Evolutionary conservation across 2,329 filamentous ascomycete genomes (phyloP), one percentile per base, ranked within the genome.

Genomic region (Paradendryphiella salina): DNA sequence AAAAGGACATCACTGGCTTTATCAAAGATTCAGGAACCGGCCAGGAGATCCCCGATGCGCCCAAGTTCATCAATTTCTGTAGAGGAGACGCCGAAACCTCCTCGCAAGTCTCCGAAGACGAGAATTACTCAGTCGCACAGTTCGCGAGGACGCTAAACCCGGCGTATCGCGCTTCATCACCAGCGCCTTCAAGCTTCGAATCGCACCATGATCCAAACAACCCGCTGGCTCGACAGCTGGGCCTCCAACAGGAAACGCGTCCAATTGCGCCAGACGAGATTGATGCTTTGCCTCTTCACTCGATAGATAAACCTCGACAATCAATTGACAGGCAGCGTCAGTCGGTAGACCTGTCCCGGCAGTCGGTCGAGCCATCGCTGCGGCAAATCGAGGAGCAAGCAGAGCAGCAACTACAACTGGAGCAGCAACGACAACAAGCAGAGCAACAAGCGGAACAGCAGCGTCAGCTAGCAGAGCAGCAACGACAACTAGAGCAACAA

Each of bases 51-150:
- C 95, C 94, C 1, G 94, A 96, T 72, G 85, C 94, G 18, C 94
- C 94, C 35, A 96, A 91, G 73, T 99, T 96, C 73, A 96, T 99
- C 83, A 96, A 99, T 78, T 99, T 97, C 73, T 95, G 90, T 72
- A 87, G 94, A 9, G 94, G 93, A 13, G 92, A 96, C 70, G 81
- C 81, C 46, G 94, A 99, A 63, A 85, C 84, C 31, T 85, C 85
- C 60, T 96, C 93, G 1, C 90, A 94, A 56, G 79, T 82, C 9
- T 93, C 89, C 0, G 91, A 96, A 17, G 92, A 96, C 57, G 90
- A 92, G 4, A 85, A 82, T 62, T 99, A 96, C 70, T 96, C 91
- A 0, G 90, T 99, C 10, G 95, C 95, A 3, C 93, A 99, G 68
- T 99, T 97, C 66, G 90, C 92, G 53, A 83, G 94, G 52, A 92